Base-by-base conservation (phyloP, 306 rosid species). In the Cucurbita maxima region DNA sequence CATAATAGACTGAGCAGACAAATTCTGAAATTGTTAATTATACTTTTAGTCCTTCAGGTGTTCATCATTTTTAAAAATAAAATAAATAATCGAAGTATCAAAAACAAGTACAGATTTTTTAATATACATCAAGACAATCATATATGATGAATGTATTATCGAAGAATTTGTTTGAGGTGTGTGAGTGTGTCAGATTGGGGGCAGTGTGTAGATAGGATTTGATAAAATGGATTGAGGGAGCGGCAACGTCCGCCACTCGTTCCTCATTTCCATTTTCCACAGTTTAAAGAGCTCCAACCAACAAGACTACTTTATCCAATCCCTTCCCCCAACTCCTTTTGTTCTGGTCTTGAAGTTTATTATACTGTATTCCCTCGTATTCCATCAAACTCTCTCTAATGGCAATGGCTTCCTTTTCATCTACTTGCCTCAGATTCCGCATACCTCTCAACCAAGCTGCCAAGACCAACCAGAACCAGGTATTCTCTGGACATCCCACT, bases 341-440 rank as follows among this genome's bases (percentile, higher is more conserved):
- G 34, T 14, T 50, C 53, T 48, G 53, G 53, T 48, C 12, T 48
- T 48, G n/a, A 48, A 48, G 53, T 48, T 13, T 50, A 14, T 50
- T 4, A 13, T 50, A 50, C 53, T 0, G 5, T 50, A 14, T n/a
- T 1, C 54, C 18, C 54, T 50, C 18, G 1, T 14, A 4, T 5
- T 50, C 5, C 8, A 30, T 30, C 34, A 30, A 30, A 30, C 34
- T 3, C 34, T 30, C 34, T 30, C 34, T 30, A 9, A 4, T 20
- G 14, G 6, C 80, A 78, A 89, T 85, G 96, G 87, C 91, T 38
- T 82, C 89, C 45, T 68, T 83, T 82, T 85, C 91, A 78, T 82
- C 88, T 59, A 62, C 91, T 78, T 81, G 76, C 59, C 77, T 86
- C 47, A 3, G 55, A 37, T 81, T 86, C 72, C 78, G 78, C 60